Evolutionary conservation across 768 basidiomycete genomes (phyloP), one percentile per base, ranked within the genome.

Genomic region (Mycena kentingensis): DNA sequence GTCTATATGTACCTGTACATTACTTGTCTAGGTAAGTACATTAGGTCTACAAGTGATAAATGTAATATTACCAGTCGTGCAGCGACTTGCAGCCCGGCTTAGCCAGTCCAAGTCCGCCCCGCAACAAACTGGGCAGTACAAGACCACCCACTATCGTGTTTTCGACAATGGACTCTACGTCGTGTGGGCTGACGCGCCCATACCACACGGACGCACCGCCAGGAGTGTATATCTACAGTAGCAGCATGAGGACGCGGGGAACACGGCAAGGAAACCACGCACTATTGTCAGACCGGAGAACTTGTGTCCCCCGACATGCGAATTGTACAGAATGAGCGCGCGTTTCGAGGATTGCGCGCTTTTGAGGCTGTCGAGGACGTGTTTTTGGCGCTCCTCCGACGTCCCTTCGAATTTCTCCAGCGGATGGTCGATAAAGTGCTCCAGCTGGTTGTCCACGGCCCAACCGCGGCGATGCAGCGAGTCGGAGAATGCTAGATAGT

Each of bases 251-350:
- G 22, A 24, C 13, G 34, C 15, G 2, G 16, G 6, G 10, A 44
- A 8, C 12, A 21, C 22, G 2, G 18, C 28, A 16, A 41, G 15
- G 5, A 11, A n/a, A 4, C n/a, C 22, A 28, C 49, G 41, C 13
- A 55, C 58, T 19, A 59, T 59, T 35, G 49, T 51, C 26, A 95
- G 94, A 34, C 94, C 94, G 22, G 92, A 87, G 66, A 87, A 98
- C 61, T 87, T 87, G 74, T 98, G 96, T 3, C 95, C 94, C n/a
- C 96, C 95, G 39, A 94, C 77, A 73, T 99, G 96, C 28, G 92
- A 95, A 50, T 85, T 88, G 65, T 81, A 85, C 64, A 98, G 72
- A 54, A 99, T 87, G 39, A 97, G 86, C 5, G 85, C 93, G 43
- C 83, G 83, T 51, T 84, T 85, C 21, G 80, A 74, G 29, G 69